These are phyloP conservation scores for Eucalyptus guilfoylei DNA, from an alignment of 345 rosid genomes.

Conservation along the genomic window DNA sequence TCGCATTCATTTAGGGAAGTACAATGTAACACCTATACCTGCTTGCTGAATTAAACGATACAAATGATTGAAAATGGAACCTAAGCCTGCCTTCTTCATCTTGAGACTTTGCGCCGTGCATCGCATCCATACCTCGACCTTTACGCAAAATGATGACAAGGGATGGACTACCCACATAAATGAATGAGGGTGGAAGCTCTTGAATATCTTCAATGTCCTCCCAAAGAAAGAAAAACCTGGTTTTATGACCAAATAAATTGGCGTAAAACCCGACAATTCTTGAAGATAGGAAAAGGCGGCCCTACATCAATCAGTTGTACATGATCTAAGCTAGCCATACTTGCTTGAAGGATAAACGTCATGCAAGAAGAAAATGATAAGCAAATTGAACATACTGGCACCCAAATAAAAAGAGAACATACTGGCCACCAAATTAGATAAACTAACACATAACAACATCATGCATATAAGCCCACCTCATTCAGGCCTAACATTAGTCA, in stretches of 20 bases:
- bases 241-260: conserved; percentile 78
- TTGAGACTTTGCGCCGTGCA: conserved; percentile 63
- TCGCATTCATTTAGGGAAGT: background rate
- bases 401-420: background rate
- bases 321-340: background rate
- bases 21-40: conserved; percentile 25
- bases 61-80: conserved; percentile 71
- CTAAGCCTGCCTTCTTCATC: conserved; percentile 78
- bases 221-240: conserved; percentile 79
- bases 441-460: background rate
- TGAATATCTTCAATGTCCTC: conserved; percentile 79
- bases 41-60: conserved; percentile 57
- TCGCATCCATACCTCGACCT: conserved; percentile 66
- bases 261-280: conserved; percentile 84
- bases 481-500: background rate
- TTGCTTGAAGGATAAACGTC: background rate
- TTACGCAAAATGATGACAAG: conserved; percentile 48
- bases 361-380: background rate
- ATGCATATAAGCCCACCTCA: background rate
- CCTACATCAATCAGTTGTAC: conserved; percentile 25
- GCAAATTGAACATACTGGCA: background rate
- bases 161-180: conserved; percentile 68
- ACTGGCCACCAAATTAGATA: background rate
- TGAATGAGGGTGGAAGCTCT: conserved; percentile 56
- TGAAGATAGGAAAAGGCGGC: conserved; percentile 75